Evolutionary conservation across 805 yeast genomes (phyloP).

Genomic region (Starmerella sirachaensis): DNA sequence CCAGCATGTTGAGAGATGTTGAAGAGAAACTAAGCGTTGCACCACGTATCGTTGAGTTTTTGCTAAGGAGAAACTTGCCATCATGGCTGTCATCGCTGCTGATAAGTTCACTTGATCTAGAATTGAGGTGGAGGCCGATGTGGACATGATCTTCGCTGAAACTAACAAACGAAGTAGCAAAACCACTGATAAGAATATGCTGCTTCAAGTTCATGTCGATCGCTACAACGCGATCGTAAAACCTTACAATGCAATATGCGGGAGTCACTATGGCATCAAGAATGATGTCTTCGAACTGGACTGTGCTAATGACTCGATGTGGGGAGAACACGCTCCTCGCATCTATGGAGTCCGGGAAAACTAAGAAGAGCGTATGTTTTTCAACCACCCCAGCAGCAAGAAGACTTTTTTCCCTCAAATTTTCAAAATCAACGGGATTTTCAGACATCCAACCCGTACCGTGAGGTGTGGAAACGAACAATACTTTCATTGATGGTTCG

Average conservation of each 20-base stretch:
- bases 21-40: no score
- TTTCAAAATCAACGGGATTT: not conserved
- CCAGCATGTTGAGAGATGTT: no score
- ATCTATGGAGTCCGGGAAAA: constrained; percentile 1
- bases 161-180: not conserved
- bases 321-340: constrained; percentile 1
- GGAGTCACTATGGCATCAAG: constrained; percentile 3
- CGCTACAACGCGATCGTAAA: not conserved
- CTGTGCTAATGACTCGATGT: not conserved
- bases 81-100: no score
- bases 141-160: no score
- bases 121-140: no score
- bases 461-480: not conserved
- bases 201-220: not conserved
- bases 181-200: no score
- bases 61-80: no score
- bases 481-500: not conserved
- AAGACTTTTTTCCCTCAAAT: not conserved
- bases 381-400: not conserved
- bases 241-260: not conserved
- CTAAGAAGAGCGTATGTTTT: constrained; percentile 1
- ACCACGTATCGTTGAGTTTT: no score
- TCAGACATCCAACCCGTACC: constrained; percentile 1
- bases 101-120: no score
- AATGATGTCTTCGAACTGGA: not conserved